Conservation (phyloP, 305 asterid species). For the Euphrasia arctica region DNA sequence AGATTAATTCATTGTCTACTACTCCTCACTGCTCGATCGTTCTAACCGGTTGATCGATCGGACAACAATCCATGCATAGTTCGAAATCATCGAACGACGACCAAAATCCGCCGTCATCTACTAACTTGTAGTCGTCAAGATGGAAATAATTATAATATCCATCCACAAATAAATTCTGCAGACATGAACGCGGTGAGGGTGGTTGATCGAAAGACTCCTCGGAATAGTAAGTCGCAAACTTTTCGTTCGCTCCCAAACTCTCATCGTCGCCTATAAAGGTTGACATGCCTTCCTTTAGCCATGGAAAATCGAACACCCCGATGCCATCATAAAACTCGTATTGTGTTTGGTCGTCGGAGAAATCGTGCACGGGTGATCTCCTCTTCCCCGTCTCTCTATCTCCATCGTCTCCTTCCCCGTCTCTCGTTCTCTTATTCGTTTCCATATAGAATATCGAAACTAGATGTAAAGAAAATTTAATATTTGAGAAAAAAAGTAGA, state of each 20-base stretch:
- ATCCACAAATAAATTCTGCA: background rate
- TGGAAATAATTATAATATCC: constrained; percentile 4
- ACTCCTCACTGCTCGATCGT: constrained; percentile 12
- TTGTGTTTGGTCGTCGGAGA: constrained; percentile 3
- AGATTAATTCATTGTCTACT: background rate
- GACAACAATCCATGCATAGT: constrained; percentile 33
- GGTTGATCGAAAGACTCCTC: background rate
- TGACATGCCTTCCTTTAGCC: constrained; percentile 42
- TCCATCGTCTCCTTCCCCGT: constrained; percentile 18
- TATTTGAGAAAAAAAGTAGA: constrained; percentile 15
- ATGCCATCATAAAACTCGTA: constrained; percentile 21
- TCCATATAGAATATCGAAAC: constrained; percentile 16
- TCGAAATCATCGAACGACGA: constrained; percentile 33
- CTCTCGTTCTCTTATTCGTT: constrained; percentile 33
- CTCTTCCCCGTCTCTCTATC: constrained; percentile 16
- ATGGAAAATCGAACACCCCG: constrained; percentile 59
- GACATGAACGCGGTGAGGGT: constrained; percentile 6
- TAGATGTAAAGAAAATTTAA: no score
- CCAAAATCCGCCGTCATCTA: constrained; percentile 20
- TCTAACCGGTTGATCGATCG: constrained; percentile 45
- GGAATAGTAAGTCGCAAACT: constrained; percentile 6
- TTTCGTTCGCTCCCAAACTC: constrained; percentile 27
- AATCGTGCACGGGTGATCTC: constrained; percentile 3
- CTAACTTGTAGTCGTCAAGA: background rate
- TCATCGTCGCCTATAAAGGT: constrained; percentile 32